phyloP scores from a whole-genome alignment of 2,329 filamentous ascomycete genomes.

The Colletotrichum liaoningense region DNA sequence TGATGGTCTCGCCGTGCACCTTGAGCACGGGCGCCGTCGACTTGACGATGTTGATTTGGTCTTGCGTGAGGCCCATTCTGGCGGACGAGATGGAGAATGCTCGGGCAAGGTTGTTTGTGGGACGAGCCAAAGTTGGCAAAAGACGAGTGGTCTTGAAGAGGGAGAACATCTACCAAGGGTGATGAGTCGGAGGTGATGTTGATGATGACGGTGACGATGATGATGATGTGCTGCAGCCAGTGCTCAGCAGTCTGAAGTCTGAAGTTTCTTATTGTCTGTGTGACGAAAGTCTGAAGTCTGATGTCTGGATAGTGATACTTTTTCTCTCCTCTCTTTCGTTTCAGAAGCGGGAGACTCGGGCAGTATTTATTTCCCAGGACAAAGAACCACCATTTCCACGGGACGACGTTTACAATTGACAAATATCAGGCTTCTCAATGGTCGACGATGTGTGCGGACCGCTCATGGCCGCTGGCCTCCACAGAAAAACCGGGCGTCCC shows the following conservation, averaged over 20 bases:
- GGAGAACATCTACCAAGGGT: background rate
- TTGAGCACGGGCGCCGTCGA: constrained; percentile 79
- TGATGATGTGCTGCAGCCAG: constrained; percentile 12
- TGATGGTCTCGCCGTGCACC: constrained; percentile 76
- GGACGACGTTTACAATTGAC: constrained; percentile 18
- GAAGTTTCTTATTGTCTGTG: constrained; percentile 2
- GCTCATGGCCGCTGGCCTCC: constrained; percentile 11
- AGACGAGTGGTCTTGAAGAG: constrained; percentile 15
- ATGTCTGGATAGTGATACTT: constrained; percentile 10
- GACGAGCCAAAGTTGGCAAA: background rate
- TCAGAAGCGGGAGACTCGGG: background rate
- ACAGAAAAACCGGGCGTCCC: constrained; percentile 22
- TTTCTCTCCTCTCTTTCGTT: background rate
- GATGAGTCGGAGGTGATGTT: background rate
- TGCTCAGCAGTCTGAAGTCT: constrained; percentile 2
- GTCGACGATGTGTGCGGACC: background rate
- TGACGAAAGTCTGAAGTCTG: constrained; percentile 9
- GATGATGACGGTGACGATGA: background rate
- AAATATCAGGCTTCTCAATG: constrained; percentile 18
- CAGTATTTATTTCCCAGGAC: constrained; percentile 8
- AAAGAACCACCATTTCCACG: background rate
- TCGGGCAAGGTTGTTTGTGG: background rate
- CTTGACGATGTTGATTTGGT: constrained; percentile 79
- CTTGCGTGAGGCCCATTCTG: constrained; percentile 65
- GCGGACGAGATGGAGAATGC: constrained; percentile 14